Conservation (phyloP, 2,329 filamentous ascomycete genomes). For the Fusarium robinianum region DNA sequence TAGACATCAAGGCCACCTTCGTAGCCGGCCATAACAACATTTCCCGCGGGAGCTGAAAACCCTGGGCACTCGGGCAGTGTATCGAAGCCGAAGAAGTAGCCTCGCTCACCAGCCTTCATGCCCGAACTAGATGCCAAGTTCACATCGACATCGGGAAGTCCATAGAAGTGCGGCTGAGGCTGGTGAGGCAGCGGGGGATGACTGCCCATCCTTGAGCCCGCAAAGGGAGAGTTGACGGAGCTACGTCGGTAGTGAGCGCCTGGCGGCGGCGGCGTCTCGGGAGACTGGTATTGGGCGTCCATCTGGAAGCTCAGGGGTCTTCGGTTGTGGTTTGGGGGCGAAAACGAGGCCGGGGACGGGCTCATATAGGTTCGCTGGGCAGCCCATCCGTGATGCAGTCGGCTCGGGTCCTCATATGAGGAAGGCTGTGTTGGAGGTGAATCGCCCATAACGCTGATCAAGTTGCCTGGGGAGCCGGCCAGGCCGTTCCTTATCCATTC, state of each 20-base stretch:
- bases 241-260: constrained; percentile 48
- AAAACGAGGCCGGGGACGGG: constrained; percentile 50
- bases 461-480: constrained; percentile 57
- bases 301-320: constrained; percentile 61
- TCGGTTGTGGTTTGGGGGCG: constrained; percentile 43
- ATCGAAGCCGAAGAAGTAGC: constrained; percentile 84
- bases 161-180: constrained; percentile 77
- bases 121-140: constrained; percentile 61
- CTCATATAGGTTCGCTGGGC: constrained; percentile 52
- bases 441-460: constrained; percentile 56
- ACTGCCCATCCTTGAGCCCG: constrained; percentile 48
- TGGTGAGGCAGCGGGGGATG: constrained; percentile 75
- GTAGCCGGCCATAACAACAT: constrained; percentile 75
- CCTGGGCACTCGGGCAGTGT: constrained; percentile 57
- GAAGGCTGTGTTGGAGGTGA: constrained; percentile 59
- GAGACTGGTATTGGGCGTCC: constrained; percentile 50
- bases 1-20: constrained; percentile 81
- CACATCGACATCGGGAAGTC: constrained; percentile 73
- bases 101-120: constrained; percentile 67
- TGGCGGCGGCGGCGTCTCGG: constrained; percentile 46
- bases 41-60: constrained; percentile 53
- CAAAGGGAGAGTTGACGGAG: constrained; percentile 57
- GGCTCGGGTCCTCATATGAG: constrained; percentile 54
- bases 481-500: constrained; percentile 52
- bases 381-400: constrained; percentile 51